A percentile compares a stretch with the other conserved stretches of the same genome.
phyloP scores from a whole-genome alignment of 345 rosid species.

The Zanthoxylum bungeanum region DNA sequence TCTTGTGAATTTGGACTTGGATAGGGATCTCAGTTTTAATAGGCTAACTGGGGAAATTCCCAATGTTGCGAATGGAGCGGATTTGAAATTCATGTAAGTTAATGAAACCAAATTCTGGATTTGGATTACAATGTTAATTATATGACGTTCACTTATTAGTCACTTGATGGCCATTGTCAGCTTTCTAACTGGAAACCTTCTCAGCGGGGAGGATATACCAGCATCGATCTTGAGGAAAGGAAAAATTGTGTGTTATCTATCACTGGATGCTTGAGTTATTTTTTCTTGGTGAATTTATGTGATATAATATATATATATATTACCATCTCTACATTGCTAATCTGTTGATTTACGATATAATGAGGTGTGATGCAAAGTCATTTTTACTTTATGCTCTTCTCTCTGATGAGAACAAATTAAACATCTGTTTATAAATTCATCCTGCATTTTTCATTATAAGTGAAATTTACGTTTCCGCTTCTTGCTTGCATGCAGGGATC shows the following conservation, averaged over 20 bases:
- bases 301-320: no score
- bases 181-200: constrained; percentile 23
- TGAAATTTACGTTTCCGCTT: not conserved
- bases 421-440: no score
- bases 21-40: constrained; percentile 35
- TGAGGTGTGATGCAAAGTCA: not conserved
- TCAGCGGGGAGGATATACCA: constrained; percentile 28
- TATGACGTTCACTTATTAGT: not conserved
- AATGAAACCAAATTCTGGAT: not conserved
- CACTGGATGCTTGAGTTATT: not conserved
- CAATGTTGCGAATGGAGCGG: not conserved
- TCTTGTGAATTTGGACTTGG: not conserved
- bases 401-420: not conserved
- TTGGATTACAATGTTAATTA: not conserved
- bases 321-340: no score
- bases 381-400: not conserved
- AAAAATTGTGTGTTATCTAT: constrained; percentile 18
- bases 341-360: not conserved
- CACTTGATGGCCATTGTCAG: constrained; percentile 10
- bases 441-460: no score
- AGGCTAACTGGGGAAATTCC: constrained; percentile 20
- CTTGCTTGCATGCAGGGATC: constrained; percentile 31
- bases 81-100: constrained; percentile 21
- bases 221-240: constrained; percentile 25
- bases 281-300: not conserved